phyloP scores from a whole-genome alignment of 345 rosid genomes.

The Eucalyptus marginata region DNA sequence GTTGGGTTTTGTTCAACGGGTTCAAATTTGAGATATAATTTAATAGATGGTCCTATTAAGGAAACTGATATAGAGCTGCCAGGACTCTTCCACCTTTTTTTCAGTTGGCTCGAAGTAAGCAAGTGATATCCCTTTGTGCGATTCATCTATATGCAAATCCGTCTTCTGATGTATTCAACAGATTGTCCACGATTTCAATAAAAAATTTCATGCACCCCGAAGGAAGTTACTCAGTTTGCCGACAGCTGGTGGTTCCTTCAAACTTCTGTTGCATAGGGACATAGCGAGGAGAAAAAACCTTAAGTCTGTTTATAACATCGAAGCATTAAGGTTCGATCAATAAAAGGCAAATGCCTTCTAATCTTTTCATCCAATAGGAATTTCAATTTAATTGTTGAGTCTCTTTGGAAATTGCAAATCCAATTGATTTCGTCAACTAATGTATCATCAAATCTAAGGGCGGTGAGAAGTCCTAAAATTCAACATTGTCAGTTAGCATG shows the following conservation, averaged over 20 bases:
- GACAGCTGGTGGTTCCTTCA: too few species aligned
- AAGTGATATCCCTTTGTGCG: neutral
- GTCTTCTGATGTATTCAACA: neutral
- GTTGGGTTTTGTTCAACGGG: neutral
- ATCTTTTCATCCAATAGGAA: neutral
- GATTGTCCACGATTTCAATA: too few species aligned
- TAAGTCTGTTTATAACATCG: too few species aligned
- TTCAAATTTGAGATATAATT: neutral
- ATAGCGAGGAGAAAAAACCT: too few species aligned
- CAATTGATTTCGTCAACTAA: neutral
- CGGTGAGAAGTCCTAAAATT: neutral
- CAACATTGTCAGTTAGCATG: too few species aligned
- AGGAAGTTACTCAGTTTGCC: too few species aligned
- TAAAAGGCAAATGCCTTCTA: neutral
- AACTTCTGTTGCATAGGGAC: too few species aligned
- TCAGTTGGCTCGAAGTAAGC: neutral
- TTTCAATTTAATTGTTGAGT: neutral
- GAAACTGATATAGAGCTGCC: neutral
- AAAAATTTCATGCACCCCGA: too few species aligned
- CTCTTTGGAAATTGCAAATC: neutral
- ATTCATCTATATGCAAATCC: neutral
- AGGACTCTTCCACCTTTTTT: neutral
- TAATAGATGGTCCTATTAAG: neutral
- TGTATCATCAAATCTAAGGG: neutral
- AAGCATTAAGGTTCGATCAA: too few species aligned